These are phyloP conservation scores for Erigeron canadensis DNA, from an alignment of 129 eudicot species.

Conservation along the genomic window DNA sequence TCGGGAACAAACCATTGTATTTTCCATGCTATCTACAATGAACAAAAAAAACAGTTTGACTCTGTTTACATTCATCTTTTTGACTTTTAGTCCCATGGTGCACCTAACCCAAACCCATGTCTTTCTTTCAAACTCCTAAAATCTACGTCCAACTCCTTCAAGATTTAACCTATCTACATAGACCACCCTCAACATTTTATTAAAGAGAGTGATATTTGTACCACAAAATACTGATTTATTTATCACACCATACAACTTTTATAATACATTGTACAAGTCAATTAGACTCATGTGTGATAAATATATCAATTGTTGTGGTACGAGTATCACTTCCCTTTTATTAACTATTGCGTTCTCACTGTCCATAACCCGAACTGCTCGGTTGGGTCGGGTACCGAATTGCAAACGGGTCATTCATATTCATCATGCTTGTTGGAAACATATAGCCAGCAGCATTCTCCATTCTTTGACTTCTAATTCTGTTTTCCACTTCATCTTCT, in stretches of 20 bases:
- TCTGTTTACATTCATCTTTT: slow-evolving; percentile 21
- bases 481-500: slow-evolving; percentile 48
- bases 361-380: slow-evolving; percentile 41
- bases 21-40: slow-evolving; percentile 13
- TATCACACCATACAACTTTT: no score
- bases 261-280: no score
- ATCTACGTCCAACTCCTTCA: slow-evolving; percentile 17
- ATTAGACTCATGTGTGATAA: no score
- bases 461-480: slow-evolving; percentile 39
- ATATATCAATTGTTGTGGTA: no score
- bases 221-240: no score
- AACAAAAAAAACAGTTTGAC: slow-evolving; percentile 27
- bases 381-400: slow-evolving; percentile 58
- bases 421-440: slow-evolving; percentile 26
- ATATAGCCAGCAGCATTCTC: slow-evolving; percentile 43
- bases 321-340: no score
- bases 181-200: slow-evolving; percentile 18
- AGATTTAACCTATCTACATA: slow-evolving; percentile 23
- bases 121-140: slow-evolving; percentile 20
- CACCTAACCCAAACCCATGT: slow-evolving; percentile 23
- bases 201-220: no score
- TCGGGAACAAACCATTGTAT: slow-evolving; percentile 20
- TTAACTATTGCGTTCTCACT: slow-evolving; percentile 24
- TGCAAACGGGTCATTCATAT: slow-evolving; percentile 57
- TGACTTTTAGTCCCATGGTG: slow-evolving; percentile 15